These are phyloP conservation scores for Begonia peltatifolia DNA, from an alignment of 306 rosid species.

Conservation along the genomic window DNA sequence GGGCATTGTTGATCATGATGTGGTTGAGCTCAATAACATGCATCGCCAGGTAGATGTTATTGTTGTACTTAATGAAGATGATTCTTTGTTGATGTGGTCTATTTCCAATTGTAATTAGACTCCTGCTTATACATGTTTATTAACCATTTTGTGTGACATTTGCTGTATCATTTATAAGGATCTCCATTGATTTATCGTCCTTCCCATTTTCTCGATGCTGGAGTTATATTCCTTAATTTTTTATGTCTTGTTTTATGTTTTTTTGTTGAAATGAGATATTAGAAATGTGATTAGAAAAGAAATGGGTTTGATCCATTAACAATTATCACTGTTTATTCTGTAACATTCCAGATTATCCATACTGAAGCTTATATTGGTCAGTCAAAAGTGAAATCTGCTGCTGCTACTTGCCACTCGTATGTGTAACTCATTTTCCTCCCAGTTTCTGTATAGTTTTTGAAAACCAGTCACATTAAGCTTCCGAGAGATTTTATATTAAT, in stretches of 20 bases:
- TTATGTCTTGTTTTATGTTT: too few species aligned
- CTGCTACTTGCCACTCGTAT: constrained; percentile 66
- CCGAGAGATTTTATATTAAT: background rate
- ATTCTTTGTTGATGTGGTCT: background rate
- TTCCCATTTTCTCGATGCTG: too few species aligned
- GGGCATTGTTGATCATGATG: constrained; percentile 84
- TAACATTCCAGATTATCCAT: constrained; percentile 54
- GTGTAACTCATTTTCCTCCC: constrained; percentile 14
- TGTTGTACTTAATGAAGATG: background rate
- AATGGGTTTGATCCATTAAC: background rate
- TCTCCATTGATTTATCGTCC: too few species aligned
- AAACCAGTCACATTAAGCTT: constrained; percentile 4
- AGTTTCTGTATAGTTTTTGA: background rate
- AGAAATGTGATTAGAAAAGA: background rate
- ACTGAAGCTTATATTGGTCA: constrained; percentile 77
- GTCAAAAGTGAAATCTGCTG: constrained; percentile 89
- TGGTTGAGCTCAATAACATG: constrained; percentile 92
- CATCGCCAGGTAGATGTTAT: constrained; percentile 70
- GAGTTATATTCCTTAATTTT: too few species aligned
- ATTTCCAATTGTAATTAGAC: too few species aligned
- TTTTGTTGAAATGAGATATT: too few species aligned
- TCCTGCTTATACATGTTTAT: too few species aligned
- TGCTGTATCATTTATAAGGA: too few species aligned
- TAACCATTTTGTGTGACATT: too few species aligned
- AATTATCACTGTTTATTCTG: background rate